Conservation (phyloP, 2,329 filamentous ascomycete species). For the Pseudovirgaria hyperparasitica region DNA sequence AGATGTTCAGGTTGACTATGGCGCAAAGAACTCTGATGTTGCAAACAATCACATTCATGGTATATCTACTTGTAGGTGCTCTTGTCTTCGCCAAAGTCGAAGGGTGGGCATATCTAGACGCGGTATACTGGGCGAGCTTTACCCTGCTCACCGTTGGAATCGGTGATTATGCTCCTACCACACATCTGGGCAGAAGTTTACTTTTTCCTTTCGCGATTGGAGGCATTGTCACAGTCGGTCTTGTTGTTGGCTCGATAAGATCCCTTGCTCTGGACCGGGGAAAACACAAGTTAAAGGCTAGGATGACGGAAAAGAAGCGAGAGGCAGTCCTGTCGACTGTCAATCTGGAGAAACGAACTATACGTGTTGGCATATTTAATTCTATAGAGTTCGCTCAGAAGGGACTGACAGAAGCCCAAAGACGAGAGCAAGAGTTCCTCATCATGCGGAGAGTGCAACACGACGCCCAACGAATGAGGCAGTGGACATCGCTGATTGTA, state of each 20-base stretch:
- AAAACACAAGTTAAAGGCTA: conserved; percentile 36
- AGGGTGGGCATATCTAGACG: conserved; percentile 40
- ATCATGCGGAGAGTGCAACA: conserved; percentile 29
- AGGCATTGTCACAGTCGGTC: conserved; percentile 41
- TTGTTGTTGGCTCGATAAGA: conserved; percentile 41
- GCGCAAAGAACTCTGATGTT: conserved; percentile 44
- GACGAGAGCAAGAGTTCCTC: conserved; percentile 35
- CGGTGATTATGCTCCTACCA: conserved; percentile 37
- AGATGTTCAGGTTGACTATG: conserved; percentile 42
- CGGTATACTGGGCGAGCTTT: conserved; percentile 44
- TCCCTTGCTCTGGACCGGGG: conserved; percentile 37
- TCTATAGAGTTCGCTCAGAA: conserved; percentile 28
- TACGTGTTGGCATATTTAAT: conserved; percentile 29
- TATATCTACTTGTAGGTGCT: conserved; percentile 35
- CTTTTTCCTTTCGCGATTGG: conserved; percentile 43
- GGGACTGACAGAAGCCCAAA: conserved; percentile 22
- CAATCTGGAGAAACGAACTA: conserved; percentile 26
- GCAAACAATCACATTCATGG: conserved; percentile 37
- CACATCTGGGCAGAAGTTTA: conserved; percentile 36
- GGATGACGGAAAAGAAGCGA: conserved; percentile 37
- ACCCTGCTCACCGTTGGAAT: conserved; percentile 44
- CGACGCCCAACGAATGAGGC: conserved; percentile 20
- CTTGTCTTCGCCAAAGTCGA: conserved; percentile 36
- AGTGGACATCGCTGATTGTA: conserved; percentile 27
- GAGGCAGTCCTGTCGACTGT: conserved; percentile 27